Evolutionary conservation across 2,329 filamentous ascomycete species (phyloP).

Genomic region (Hymenoscyphus salicellus): DNA sequence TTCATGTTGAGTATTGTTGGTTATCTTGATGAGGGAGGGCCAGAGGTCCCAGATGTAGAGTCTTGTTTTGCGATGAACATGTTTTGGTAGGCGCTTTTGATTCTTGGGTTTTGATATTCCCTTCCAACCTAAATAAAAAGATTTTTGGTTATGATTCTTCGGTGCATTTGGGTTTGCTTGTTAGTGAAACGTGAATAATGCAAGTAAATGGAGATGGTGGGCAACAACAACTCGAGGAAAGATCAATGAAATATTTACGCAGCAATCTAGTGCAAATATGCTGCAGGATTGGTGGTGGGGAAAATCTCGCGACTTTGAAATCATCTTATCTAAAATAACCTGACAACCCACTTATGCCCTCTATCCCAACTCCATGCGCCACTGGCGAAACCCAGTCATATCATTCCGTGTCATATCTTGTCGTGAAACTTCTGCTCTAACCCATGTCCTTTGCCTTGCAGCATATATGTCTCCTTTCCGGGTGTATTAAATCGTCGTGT

Average conservation of each 20-base stretch:
- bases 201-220: neutral
- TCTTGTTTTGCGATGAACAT: neutral
- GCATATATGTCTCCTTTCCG: neutral
- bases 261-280: no score
- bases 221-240: neutral
- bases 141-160: neutral
- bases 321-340: no score
- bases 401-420: neutral
- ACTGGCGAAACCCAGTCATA: neutral
- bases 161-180: neutral
- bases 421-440: conserved; percentile 6
- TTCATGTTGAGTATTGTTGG: neutral
- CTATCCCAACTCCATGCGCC: neutral
- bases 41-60: neutral
- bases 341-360: neutral
- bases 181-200: neutral
- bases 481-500: neutral
- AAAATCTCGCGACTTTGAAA: no score
- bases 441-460: neutral
- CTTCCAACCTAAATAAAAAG: no score
- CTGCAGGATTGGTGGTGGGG: no score
- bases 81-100: neutral
- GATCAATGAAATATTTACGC: no score
- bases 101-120: neutral
- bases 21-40: neutral